phyloP scores from a whole-genome alignment of 2,329 filamentous ascomycete genomes.

The Macroventuria anomochaeta region DNA sequence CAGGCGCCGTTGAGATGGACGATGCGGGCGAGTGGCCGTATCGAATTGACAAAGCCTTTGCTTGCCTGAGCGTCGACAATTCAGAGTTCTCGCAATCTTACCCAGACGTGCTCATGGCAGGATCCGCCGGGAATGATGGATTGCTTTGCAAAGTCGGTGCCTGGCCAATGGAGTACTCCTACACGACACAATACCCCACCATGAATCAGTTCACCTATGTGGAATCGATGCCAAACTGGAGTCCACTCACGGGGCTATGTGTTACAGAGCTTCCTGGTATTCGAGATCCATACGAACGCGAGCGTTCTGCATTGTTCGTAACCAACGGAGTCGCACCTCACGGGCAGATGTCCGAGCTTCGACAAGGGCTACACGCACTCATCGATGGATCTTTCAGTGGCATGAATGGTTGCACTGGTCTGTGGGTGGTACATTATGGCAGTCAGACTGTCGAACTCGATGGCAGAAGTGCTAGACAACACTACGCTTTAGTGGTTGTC shows the following conservation, averaged over 20 bases:
- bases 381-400: constrained; percentile 38
- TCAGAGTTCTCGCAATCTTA: constrained; percentile 60
- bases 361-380: constrained; percentile 51
- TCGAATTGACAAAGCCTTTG: constrained; percentile 82
- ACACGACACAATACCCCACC: constrained; percentile 60
- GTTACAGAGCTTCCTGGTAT: constrained; percentile 37
- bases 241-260: constrained; percentile 59
- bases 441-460: constrained; percentile 36
- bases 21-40: constrained; percentile 67
- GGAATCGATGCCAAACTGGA: constrained; percentile 68
- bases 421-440: constrained; percentile 49
- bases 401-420: constrained; percentile 42
- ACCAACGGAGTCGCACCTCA: constrained; percentile 54
- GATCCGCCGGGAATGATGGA: constrained; percentile 79
- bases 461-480: constrained; percentile 32
- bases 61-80: constrained; percentile 64
- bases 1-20: constrained; percentile 44
- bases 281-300: constrained; percentile 26
- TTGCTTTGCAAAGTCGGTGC: constrained; percentile 72
- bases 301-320: constrained; percentile 44
- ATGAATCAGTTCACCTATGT: constrained; percentile 55
- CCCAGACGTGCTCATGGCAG: constrained; percentile 79
- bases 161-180: constrained; percentile 51
- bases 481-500: constrained; percentile 47
- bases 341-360: constrained; percentile 53